Evolutionary conservation across 148 eudicot species (phyloP).

Genomic region (Amaranthus hypochondriacus): DNA sequence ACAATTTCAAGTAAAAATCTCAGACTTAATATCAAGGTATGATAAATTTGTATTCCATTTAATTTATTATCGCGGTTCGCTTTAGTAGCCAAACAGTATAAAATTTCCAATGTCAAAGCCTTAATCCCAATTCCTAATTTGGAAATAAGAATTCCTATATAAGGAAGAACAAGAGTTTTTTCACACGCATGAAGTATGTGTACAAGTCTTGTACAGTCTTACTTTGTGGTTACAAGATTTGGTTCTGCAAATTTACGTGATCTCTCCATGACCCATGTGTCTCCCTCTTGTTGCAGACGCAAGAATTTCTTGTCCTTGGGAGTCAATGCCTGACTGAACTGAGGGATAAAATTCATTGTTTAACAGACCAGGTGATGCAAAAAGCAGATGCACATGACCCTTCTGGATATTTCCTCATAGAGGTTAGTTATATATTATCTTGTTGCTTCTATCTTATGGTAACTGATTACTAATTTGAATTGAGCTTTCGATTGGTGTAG

Average conservation of each 20-base stretch:
- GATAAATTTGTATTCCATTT: no score
- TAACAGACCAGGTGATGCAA: constrained; percentile 72
- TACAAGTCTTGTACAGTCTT: no score
- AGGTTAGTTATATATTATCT: constrained; percentile 34
- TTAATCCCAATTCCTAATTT: no score
- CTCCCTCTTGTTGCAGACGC: constrained; percentile 40
- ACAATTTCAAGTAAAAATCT: no score
- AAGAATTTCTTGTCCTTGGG: constrained; percentile 78
- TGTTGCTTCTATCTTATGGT: not conserved
- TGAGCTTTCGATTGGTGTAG: constrained; percentile 28
- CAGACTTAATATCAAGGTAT: no score
- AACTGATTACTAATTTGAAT: not conserved
- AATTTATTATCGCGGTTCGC: no score
- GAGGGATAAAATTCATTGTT: constrained; percentile 70
- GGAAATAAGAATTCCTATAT: not conserved
- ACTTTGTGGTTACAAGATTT: not conserved
- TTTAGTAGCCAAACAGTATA: no score
- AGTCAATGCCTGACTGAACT: constrained; percentile 69
- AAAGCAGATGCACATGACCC: constrained; percentile 61
- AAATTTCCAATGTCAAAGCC: no score
- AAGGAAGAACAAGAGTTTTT: not conserved
- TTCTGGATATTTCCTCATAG: constrained; percentile 90
- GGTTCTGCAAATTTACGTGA: not conserved
- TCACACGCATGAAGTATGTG: no score
- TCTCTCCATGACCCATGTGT: not conserved